Evolutionary conservation across 768 basidiomycete species (phyloP).

Genomic region (Amanita exitialis): DNA sequence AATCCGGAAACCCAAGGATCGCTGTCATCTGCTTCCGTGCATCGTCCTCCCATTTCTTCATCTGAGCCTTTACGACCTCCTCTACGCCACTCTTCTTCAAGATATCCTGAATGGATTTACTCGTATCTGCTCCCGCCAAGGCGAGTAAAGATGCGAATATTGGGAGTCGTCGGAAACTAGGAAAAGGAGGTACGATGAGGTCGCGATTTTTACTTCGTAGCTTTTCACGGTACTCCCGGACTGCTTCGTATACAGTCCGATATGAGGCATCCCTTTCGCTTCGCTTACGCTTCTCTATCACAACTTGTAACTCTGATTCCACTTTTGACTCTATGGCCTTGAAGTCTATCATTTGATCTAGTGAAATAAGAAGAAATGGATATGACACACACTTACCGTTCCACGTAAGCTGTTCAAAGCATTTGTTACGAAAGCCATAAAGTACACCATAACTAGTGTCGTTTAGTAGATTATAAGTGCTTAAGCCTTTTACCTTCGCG

Average conservation of each 20-base stretch:
- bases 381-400: not conserved
- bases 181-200: not conserved
- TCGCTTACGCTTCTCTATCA: not conserved
- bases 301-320: not conserved
- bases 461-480: not conserved
- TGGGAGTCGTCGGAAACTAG: conserved; percentile 3
- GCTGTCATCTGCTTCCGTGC: conserved; percentile 2
- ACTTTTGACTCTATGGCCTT: not conserved
- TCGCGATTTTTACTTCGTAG: not conserved
- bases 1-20: not conserved
- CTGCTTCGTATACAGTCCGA: not conserved
- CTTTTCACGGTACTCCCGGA: not conserved
- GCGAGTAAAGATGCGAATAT: not conserved
- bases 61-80: not conserved
- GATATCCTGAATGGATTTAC: conserved; percentile 1
- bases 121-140: not conserved
- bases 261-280: not conserved
- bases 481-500: not conserved
- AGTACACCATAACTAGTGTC: not conserved
- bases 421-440: not conserved
- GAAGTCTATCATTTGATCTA: not conserved
- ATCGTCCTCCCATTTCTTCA: conserved; percentile 1
- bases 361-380: no score
- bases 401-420: not conserved
- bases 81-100: not conserved